Base-by-base conservation (phyloP, 148 eudicot species). In the Nyssa sinensis region DNA sequence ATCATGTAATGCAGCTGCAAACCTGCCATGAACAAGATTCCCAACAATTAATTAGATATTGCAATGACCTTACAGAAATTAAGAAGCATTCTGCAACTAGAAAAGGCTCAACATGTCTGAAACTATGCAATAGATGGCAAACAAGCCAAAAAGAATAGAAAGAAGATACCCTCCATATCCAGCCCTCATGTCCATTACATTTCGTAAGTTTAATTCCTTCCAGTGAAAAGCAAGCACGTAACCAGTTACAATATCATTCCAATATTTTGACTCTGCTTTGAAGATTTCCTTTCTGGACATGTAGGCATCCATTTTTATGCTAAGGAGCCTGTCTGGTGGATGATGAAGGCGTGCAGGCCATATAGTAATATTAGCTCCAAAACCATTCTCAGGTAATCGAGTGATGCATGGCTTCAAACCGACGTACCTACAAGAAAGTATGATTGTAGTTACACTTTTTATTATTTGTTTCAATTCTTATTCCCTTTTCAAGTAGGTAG, bases 121-220 rank as follows among this genome's bases (percentile, higher is more conserved):
- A 55, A 55, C 25, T 21, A 11, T 55, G 59, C 59, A 23, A 55
- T 19, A 17, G 27, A 30, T 28, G 19, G n/a, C 16, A 58, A n/a
- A 23, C 1, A 16, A 62, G 1, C 67, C 28, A 27, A 33, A 66
- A 44, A 37, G 23, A 32, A 30, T 47, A 37, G 2, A 31, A 27
- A 75, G 49, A 53, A 28, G 13, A 53, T 85, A 91, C 96, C 96
- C 96, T 83, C 96, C 96, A 75, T 81, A 89, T 71, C 88, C 84
- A 68, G 96, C 88, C 77, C 87, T 87, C 96, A 91, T 91, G 86
- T 91, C 96, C 93, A 91, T 82, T 64, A 87, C 88, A 71, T 91
- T 89, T 21, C 88, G 81, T 53, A 82, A 27, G 74, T 77, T 81
- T 32, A 79, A 25, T 17, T 72, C 78, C 57, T 85, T 87, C 87